Evolutionary conservation across 106 monocot species (phyloP).

Genomic region (Ottelia alismoides): DNA sequence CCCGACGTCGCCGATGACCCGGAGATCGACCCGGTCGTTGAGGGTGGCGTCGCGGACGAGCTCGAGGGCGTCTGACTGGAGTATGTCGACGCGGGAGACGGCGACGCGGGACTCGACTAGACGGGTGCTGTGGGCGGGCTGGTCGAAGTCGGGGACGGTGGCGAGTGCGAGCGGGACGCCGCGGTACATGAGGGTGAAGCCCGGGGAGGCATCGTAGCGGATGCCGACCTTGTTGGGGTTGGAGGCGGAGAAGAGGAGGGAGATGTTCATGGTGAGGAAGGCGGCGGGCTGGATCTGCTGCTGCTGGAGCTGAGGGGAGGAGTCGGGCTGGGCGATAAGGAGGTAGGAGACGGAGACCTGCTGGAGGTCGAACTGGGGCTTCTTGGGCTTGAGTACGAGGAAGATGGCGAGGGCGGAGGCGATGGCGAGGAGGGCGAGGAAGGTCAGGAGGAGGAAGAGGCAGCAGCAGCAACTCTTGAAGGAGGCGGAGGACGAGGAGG

Average conservation of each 20-base stretch:
- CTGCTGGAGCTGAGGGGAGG: slow-evolving; percentile 3
- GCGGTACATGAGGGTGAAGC: slow-evolving; percentile 58
- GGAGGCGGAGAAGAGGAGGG: slow-evolving; percentile 53
- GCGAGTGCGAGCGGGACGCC: slow-evolving; percentile 65
- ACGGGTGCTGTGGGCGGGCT: slow-evolving; percentile 43
- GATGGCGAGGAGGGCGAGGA: slow-evolving; percentile 62
- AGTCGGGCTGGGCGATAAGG: slow-evolving; percentile 27
- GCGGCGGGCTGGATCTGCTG: slow-evolving; percentile 13
- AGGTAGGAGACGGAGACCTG: slow-evolving; percentile 51
- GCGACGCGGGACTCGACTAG: slow-evolving; percentile 32
- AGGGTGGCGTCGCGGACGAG: slow-evolving; percentile 53
- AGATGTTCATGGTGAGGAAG: slow-evolving; percentile 62
- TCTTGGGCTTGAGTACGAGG: slow-evolving; percentile 47
- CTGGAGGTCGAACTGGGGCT: slow-evolving; percentile 57
- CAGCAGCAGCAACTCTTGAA: slow-evolving; percentile 83
- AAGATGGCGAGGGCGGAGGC: slow-evolving; percentile 51
- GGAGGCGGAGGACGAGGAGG: slow-evolving; percentile 33
- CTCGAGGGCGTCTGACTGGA: slow-evolving; percentile 45
- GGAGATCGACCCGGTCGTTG: slow-evolving; percentile 60
- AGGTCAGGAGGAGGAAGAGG: slow-evolving; percentile 63
- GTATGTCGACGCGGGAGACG: slow-evolving; percentile 47
- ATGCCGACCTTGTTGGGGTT: slow-evolving; percentile 79
- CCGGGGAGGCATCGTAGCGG: slow-evolving; percentile 32
- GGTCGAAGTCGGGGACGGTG: slow-evolving; percentile 47
- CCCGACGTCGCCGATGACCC: slow-evolving; percentile 49